Base-by-base conservation (phyloP, 169 alveolate genomes). In the Toxoplasma gondii region DNA sequence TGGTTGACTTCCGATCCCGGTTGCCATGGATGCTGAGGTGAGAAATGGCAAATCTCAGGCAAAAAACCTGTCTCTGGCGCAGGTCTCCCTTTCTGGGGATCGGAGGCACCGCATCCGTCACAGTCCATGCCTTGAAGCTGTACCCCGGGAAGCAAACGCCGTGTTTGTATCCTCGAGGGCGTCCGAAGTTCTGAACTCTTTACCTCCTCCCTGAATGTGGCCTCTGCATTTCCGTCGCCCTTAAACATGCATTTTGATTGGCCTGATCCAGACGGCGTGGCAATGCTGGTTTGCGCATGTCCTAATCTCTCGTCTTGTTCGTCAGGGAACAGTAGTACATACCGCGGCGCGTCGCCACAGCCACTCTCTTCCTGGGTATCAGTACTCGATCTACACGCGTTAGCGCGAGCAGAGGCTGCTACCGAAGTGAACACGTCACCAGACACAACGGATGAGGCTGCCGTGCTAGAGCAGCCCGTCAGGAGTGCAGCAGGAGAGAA, bases 261-360 rank as follows among this genome's bases (percentile, higher is more conserved):
- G 22, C 74, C n/a, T 22, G 24, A 4, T 64, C 74, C 74, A 1
- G 31, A 27, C 1, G 9, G 74, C 7, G n/a, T 64, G 74, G 74
- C 1, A 64, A 19, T 1, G 1, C 4, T 27, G 4, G 34, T 64
- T 64, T 31, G 24, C 29, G 74, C 74, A 4, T 4, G 74, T 64
- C 74, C 74, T 16, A 64, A 31, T 19, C 74, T 64, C 74, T 64
- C 74, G 4, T 64, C 86, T 38, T 78, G 45, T 78, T 78, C 86
- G n/a, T 78, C 86, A n/a, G 86, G 86, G n/a, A 78, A 78, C 43
- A 78, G n/a, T 1, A 78, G 45, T 17, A 78, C 86, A 38, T 78
- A 78, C 44, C 86, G 86, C 39, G 45, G 86, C 43, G 39, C 49
- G 1, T 16, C 86, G 43, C 86, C 86, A n/a, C 74, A 16, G n/a